Percentiles rank a stretch among this genome's conserved stretches.
Conservation (phyloP, 2,329 filamentous ascomycete genomes). For the Rhytidhysteron rufulum region DNA sequence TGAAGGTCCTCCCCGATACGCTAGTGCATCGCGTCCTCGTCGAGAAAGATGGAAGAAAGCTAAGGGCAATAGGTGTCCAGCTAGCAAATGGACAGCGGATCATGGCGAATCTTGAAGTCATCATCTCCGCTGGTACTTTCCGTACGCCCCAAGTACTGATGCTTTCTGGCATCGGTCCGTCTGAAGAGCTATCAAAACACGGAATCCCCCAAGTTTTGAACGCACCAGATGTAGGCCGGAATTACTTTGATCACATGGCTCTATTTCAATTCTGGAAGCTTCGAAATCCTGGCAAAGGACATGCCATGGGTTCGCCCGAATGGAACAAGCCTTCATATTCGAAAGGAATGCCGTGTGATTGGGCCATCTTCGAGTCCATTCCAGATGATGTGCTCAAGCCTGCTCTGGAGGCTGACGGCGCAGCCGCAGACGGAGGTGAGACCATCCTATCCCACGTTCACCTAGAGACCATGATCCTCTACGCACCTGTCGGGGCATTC, state of each 20-base stretch:
- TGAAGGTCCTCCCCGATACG: constrained; percentile 1
- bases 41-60: neutral
- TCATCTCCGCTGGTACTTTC: constrained; percentile 6
- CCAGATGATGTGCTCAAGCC: constrained; percentile 34
- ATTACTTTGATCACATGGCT: constrained; percentile 57
- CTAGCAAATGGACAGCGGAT: constrained; percentile 3
- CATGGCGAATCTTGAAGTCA: constrained; percentile 1
- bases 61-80: constrained; percentile 5
- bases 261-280: constrained; percentile 46
- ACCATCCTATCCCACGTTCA: constrained; percentile 43
- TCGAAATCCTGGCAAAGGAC: constrained; percentile 40
- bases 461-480: constrained; percentile 40
- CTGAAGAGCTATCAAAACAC: constrained; percentile 44
- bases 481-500: constrained; percentile 37
- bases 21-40: constrained; percentile 3
- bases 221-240: constrained; percentile 57
- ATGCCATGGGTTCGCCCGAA: constrained; percentile 23
- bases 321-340: constrained; percentile 32
- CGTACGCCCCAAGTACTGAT: constrained; percentile 7
- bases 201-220: constrained; percentile 50
- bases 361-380: constrained; percentile 9
- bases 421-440: constrained; percentile 34
- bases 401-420: constrained; percentile 7
- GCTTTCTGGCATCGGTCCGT: constrained; percentile 8
- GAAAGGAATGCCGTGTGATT: constrained; percentile 32